Evolutionary conservation across 441 rosid species (phyloP), one percentile per base, ranked within the genome.

Genomic region (Mallotus repandus): DNA sequence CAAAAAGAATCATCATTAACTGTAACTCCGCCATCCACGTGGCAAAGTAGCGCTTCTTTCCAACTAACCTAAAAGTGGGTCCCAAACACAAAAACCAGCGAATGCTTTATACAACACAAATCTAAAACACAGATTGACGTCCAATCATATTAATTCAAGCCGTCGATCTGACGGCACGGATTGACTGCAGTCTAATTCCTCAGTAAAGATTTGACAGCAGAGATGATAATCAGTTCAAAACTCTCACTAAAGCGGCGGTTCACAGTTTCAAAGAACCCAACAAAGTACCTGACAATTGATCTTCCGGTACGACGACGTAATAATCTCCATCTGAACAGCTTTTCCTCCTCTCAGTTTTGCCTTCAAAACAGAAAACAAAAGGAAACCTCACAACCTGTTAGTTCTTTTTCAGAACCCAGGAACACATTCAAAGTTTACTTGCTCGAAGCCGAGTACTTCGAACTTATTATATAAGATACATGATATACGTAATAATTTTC

Each of bases 271-370:
- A 29, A 29, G 32, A 29, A 25, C 29, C 1, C 29, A 25, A 25
- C 38, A 63, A 43, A 32, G 71, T 81, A 92, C 98, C 97, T 79
- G 90, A 83, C 69, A 85, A 79, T 1, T 29, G 3, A 74, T 82
- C 81, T 59, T 86, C 86, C 46, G 88, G 89, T 65, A 82, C 85
- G 76, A 82, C 21, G 69, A 75, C 84, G 69, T 74, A 81, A 59
- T 71, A 81, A 65, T 86, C 89, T 56, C 80, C 81, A 61, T 88
- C 94, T 15, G 93, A 89, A 71, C 91, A 86, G 76, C 93, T 89
- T 77, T 83, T 89, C 64, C 93, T 85, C 77, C 89, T 84, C 74
- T 81, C 87, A 29, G 76, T 74, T 63, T 70, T 77, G 11, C 68
- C 90, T 86, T 78, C 68, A 53, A 53, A 3, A 10, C 13, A 49